Percentiles rank a stretch among this genome's conserved stretches.
These are phyloP conservation scores for Saururus chinensis DNA, from an alignment of 164 flowering plant species.

Conservation along the genomic window DNA sequence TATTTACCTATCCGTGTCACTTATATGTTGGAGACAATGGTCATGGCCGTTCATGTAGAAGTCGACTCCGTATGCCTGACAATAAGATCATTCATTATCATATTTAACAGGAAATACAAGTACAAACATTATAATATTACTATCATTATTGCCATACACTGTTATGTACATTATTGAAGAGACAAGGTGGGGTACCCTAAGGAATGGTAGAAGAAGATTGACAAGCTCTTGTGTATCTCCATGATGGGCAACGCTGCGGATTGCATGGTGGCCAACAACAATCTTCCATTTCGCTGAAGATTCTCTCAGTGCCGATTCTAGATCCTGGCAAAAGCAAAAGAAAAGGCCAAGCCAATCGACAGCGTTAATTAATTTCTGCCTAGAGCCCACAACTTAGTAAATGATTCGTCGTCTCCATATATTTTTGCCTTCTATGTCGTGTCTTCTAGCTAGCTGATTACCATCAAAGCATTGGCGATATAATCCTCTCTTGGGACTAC, in stretches of 20 bases:
- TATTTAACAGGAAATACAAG: too few relatives aligned
- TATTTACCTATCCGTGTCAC: conserved; percentile 30
- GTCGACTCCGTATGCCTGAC: conserved; percentile 48
- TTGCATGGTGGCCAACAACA: conserved; percentile 64
- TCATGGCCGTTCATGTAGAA: conserved; percentile 72
- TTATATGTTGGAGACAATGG: conserved; percentile 63
- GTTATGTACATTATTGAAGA: too few relatives aligned
- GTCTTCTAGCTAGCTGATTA: neutral
- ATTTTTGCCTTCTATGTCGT: neutral
- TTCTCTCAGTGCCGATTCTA: conserved; percentile 36
- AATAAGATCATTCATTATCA: neutral
- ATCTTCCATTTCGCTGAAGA: conserved; percentile 63
- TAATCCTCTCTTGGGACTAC: conserved; percentile 11
- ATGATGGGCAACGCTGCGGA: conserved; percentile 47
- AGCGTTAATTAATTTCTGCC: too few relatives aligned
- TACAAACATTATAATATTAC: too few relatives aligned
- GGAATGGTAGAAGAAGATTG: conserved; percentile 40
- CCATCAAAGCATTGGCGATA: conserved; percentile 13
- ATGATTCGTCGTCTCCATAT: neutral
- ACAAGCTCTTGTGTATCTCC: conserved; percentile 47
- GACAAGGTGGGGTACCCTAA: conserved; percentile 23
- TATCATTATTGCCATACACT: too few relatives aligned
- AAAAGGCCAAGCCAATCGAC: too few relatives aligned
- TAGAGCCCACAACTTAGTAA: too few relatives aligned
- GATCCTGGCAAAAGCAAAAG: conserved; percentile 25